Percentiles rank a stretch among this genome's conserved stretches.
phyloP scores from a whole-genome alignment of 805 yeast species.

The Candida nitratophila region DNA sequence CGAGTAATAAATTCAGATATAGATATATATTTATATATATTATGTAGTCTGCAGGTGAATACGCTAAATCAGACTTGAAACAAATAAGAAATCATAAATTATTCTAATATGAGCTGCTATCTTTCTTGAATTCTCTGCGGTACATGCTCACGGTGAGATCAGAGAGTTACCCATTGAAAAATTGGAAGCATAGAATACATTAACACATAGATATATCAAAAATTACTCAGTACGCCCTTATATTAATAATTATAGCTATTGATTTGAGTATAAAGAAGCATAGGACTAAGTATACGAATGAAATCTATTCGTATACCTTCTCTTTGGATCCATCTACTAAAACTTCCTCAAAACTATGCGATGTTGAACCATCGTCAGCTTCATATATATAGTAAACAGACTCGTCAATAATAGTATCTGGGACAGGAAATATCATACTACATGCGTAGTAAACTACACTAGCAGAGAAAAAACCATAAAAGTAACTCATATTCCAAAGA shows the following conservation, averaged over 20 bases:
- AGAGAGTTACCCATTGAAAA: too few relatives aligned
- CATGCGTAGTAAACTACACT: slow-evolving; percentile 17
- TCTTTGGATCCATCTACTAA: neutral
- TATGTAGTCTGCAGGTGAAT: neutral
- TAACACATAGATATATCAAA: too few relatives aligned
- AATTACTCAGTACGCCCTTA: too few relatives aligned
- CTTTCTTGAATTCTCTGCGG: too few relatives aligned
- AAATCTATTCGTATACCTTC: neutral
- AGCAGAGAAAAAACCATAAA: slow-evolving; percentile 25
- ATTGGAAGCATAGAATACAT: too few relatives aligned
- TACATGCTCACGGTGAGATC: too few relatives aligned
- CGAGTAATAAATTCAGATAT: neutral
- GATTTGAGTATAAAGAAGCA: too few relatives aligned
- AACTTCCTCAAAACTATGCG: slow-evolving; percentile 5
- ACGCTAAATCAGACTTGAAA: neutral
- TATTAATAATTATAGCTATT: too few relatives aligned
- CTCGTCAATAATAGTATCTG: slow-evolving; percentile 4
- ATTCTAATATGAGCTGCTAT: too few relatives aligned
- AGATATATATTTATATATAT: too few relatives aligned
- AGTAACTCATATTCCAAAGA: slow-evolving; percentile 23
- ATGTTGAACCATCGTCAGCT: neutral
- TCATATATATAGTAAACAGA: slow-evolving; percentile 4
- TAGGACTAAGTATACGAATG: too few relatives aligned
- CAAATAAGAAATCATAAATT: too few relatives aligned
- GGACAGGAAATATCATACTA: slow-evolving; percentile 11